Conservation (phyloP, 2,329 filamentous ascomycete species). For the Waltergamsia citrina region DNA sequence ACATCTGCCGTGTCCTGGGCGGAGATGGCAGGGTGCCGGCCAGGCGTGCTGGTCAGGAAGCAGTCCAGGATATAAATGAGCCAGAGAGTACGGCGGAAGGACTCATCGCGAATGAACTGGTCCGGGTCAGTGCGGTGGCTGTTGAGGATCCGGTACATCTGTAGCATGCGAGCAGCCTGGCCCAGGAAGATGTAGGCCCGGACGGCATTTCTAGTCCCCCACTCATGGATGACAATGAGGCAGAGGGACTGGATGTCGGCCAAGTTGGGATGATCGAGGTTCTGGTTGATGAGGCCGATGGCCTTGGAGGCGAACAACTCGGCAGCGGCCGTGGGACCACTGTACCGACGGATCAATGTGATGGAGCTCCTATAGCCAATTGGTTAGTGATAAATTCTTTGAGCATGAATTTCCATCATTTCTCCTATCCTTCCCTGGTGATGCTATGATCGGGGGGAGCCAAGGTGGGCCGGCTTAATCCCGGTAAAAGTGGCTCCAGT, state of each 20-base stretch:
- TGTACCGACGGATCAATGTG: slow-evolving; percentile 47
- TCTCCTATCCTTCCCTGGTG: not conserved
- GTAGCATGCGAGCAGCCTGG: slow-evolving; percentile 53
- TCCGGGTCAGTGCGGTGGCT: slow-evolving; percentile 38
- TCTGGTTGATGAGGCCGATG: slow-evolving; percentile 46
- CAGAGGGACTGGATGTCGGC: slow-evolving; percentile 53
- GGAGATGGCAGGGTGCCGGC: slow-evolving; percentile 46
- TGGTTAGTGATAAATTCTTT: too few species aligned
- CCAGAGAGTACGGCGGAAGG: slow-evolving; percentile 52
- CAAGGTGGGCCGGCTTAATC: not conserved
- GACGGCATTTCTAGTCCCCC: slow-evolving; percentile 51
- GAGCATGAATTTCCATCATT: too few species aligned
- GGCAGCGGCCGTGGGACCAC: slow-evolving; percentile 42
- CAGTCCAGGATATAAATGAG: slow-evolving; percentile 55
- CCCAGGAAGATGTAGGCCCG: slow-evolving; percentile 55
- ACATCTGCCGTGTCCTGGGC: slow-evolving; percentile 45
- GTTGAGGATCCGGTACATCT: slow-evolving; percentile 54
- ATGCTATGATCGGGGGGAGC: not conserved
- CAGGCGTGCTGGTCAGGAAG: slow-evolving; percentile 51
- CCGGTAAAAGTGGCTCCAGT: not conserved
- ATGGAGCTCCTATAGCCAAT: slow-evolving; percentile 40
- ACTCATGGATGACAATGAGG: slow-evolving; percentile 53
- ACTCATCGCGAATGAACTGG: slow-evolving; percentile 51
- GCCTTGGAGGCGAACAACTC: slow-evolving; percentile 52
- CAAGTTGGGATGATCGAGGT: slow-evolving; percentile 48